These are phyloP conservation scores for Naganishia randhawae DNA, from an alignment of 768 basidiomycete species.

Conservation along the genomic window DNA sequence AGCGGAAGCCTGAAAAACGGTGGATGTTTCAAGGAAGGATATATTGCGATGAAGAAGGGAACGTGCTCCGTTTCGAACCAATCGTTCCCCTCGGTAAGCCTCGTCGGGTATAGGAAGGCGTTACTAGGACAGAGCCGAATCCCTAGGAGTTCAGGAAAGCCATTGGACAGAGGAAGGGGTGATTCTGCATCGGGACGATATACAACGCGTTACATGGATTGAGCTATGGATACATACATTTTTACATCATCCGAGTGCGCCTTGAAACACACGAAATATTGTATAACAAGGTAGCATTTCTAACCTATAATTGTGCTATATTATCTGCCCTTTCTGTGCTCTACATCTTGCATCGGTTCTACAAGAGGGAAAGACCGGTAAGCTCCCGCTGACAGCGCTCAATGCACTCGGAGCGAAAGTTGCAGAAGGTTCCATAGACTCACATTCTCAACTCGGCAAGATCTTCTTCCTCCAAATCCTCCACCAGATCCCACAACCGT, in stretches of 20 bases:
- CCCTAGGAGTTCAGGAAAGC: too few relatives aligned
- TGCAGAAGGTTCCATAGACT: slow-evolving; percentile 30
- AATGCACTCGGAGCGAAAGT: neutral
- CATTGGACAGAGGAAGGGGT: too few relatives aligned
- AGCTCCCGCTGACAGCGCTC: neutral
- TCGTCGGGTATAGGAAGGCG: neutral
- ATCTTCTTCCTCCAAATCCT: slow-evolving; percentile 49
- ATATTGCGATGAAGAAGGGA: neutral
- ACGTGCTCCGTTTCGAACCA: neutral
- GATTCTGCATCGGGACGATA: neutral
- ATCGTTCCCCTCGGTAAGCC: neutral
- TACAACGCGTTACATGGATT: neutral
- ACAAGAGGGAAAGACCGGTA: neutral
- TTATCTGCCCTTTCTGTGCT: slow-evolving; percentile 8
- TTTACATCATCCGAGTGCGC: neutral
- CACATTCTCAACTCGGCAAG: slow-evolving; percentile 39
- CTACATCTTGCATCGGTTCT: slow-evolving; percentile 8
- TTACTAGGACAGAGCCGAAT: too few relatives aligned
- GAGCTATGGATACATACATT: neutral
- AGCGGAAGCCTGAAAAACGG: too few relatives aligned
- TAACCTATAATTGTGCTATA: slow-evolving; percentile 3
- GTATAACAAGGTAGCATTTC: neutral
- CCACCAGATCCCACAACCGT: slow-evolving; percentile 48
- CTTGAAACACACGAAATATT: neutral
- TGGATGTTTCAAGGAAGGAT: neutral